Evolutionary conservation across 441 rosid species (phyloP).

Genomic region (Raphanus hybrid): DNA sequence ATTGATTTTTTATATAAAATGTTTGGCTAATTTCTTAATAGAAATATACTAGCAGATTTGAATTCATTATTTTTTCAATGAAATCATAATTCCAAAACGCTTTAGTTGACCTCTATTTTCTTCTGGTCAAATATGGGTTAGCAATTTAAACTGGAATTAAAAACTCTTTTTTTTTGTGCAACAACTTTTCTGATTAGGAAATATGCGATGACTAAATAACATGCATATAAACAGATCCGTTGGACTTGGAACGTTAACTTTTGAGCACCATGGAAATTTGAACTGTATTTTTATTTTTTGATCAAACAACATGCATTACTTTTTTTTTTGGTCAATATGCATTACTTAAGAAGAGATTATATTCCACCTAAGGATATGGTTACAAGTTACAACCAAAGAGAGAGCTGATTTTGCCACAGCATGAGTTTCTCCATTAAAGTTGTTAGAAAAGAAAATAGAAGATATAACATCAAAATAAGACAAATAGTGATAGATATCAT

Average conservation of each 20-base stretch:
- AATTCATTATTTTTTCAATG: background rate
- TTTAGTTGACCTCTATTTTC: slow-evolving; percentile 22
- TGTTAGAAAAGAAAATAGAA: no score
- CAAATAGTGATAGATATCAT: no score
- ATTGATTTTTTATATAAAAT: slow-evolving; percentile 25
- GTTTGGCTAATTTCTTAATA: background rate
- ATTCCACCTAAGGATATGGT: no score
- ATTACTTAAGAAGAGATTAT: no score
- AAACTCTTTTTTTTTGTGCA: background rate
- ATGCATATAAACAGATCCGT: background rate
- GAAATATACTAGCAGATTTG: slow-evolving; percentile 10
- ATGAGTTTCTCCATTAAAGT: no score
- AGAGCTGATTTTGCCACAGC: no score
- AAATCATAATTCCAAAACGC: slow-evolving; percentile 13
- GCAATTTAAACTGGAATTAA: background rate
- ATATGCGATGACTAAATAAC: slow-evolving; percentile 8
- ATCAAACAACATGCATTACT: no score
- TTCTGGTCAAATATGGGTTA: slow-evolving; percentile 38
- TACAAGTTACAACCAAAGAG: no score
- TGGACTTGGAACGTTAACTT: background rate
- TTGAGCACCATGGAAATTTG: background rate
- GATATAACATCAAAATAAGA: no score
- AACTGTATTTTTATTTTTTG: background rate
- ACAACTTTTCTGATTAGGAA: background rate
- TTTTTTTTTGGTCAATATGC: no score